A percentile compares a stretch with the other conserved stretches of the same genome.
These are phyloP conservation scores for Wickerhamiella alocasiicola DNA, from an alignment of 805 yeast genomes.

Conservation along the genomic window DNA sequence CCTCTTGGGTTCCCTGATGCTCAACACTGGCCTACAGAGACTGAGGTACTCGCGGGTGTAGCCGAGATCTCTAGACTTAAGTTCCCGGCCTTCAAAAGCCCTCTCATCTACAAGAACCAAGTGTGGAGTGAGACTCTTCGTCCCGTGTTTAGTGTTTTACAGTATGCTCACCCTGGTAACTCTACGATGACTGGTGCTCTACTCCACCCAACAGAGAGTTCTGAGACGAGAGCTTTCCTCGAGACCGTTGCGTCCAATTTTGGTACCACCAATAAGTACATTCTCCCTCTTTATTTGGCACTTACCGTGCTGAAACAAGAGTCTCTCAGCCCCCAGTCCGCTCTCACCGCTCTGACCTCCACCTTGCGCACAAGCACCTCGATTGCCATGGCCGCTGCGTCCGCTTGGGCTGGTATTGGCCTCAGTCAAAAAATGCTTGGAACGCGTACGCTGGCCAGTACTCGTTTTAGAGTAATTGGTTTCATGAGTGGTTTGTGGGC, in stretches of 20 bases:
- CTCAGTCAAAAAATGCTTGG: conserved; percentile 26
- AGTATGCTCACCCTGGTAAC: conserved; percentile 26
- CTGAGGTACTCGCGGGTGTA: conserved; percentile 24
- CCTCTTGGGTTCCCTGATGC: conserved; percentile 25
- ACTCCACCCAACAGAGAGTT: conserved; percentile 24
- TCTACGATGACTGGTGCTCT: conserved; percentile 26
- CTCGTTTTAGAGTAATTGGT: conserved; percentile 36
- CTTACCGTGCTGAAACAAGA: conserved; percentile 15
- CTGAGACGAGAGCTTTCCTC: conserved; percentile 20
- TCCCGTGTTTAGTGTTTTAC: conserved; percentile 20
- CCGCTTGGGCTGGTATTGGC: conserved; percentile 32
- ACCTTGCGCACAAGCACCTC: conserved; percentile 27
- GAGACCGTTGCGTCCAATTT: conserved; percentile 21
- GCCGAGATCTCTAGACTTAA: conserved; percentile 23
- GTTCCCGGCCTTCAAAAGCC: conserved; percentile 27
- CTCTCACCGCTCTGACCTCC: conserved; percentile 17
- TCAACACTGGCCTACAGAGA: conserved; percentile 27
- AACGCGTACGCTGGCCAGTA: conserved; percentile 22
- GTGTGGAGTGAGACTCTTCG: conserved; percentile 16
- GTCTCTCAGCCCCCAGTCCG: conserved; percentile 2
- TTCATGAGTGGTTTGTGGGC: conserved; percentile 33
- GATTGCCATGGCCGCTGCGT: conserved; percentile 27
- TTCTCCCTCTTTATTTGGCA: conserved; percentile 23
- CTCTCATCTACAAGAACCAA: conserved; percentile 21
- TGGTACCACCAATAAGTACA: conserved; percentile 21